Evolutionary conservation across 768 basidiomycete genomes (phyloP), one percentile per base, ranked within the genome.

Genomic region (Panus rudis): DNA sequence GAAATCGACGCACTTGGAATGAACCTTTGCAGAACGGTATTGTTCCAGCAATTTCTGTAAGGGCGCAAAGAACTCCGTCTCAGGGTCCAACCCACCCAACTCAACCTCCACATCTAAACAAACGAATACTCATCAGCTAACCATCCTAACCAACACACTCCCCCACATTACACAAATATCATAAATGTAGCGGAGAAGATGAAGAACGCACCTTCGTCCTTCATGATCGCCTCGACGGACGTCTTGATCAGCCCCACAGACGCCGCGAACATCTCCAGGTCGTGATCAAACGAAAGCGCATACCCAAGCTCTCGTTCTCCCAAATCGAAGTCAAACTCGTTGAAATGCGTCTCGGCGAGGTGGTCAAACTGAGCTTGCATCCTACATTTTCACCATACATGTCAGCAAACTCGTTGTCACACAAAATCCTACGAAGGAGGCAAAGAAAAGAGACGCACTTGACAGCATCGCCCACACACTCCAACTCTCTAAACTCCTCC

Each of bases 331-430:
- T 89, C 84, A 50, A 81, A 84, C 14, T 76, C 79, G 43, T 70
- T 72, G 55, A 98, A 92, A 61, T 92, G 87, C 1, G 86, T 81
- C 54, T 91, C 89, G 1, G 86, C 80, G 3, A 97, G 73, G 59
- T 97, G 93, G 43, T 94, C 90, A 51, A 94, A 92, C 59, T 96
- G 92, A 0, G 87, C 82, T 52, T 92, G 81, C 62, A 97, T 81
- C 66, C 92, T 96, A 52, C 10, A n/a, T n/a, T n/a, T n/a, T n/a
- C n/a, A n/a, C n/a, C n/a, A 17, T 16, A 20, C 39, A 21, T n/a
- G n/a, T n/a, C n/a, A n/a, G n/a, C n/a, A n/a, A n/a, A n/a, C n/a
- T n/a, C n/a, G n/a, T n/a, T n/a, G n/a, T n/a, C n/a, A n/a, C n/a
- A n/a, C n/a, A n/a, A n/a, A n/a, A n/a, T n/a, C n/a, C n/a, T n/a